Evolutionary conservation across 805 yeast genomes (phyloP).

Genomic region (Candida vaughaniae): DNA sequence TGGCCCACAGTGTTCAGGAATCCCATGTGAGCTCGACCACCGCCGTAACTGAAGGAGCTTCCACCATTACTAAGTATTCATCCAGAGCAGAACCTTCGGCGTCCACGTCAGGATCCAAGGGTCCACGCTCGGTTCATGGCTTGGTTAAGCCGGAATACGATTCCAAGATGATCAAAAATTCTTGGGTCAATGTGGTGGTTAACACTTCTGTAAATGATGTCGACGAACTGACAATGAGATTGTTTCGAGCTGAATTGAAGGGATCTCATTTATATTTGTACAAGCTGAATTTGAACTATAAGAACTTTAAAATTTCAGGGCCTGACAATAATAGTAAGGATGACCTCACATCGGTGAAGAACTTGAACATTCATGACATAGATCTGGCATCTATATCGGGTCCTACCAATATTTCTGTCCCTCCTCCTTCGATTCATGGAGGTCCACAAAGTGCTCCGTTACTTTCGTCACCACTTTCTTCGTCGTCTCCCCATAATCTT

Average conservation of each 20-base stretch:
- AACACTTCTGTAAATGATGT: conserved; percentile 27
- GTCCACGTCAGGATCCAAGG: background rate
- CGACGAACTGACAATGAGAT: conserved; percentile 36
- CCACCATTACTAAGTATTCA: background rate
- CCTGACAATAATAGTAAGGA: conserved; percentile 6
- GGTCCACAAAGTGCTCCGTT: conserved; percentile 10
- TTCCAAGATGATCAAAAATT: conserved; percentile 24
- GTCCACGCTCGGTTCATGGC: conserved; percentile 2
- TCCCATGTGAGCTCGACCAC: background rate
- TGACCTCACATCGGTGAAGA: conserved; percentile 2
- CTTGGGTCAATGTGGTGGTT: conserved; percentile 39
- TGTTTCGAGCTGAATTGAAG: conserved; percentile 64
- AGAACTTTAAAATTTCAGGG: conserved; percentile 21
- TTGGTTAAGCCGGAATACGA: conserved; percentile 29
- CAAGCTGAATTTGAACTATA: conserved; percentile 50
- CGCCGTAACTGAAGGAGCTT: background rate
- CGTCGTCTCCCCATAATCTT: background rate
- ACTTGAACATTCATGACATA: conserved; percentile 3
- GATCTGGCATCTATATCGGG: conserved; percentile 11
- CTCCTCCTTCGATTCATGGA: background rate
- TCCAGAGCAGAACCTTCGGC: background rate
- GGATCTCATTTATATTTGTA: conserved; percentile 67
- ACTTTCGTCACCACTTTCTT: background rate
- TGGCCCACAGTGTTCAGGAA: conserved; percentile 2
- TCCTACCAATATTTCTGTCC: conserved; percentile 1